Evolutionary conservation across 2,329 filamentous ascomycete species (phyloP).

Genomic region (Aulographum hederae): DNA sequence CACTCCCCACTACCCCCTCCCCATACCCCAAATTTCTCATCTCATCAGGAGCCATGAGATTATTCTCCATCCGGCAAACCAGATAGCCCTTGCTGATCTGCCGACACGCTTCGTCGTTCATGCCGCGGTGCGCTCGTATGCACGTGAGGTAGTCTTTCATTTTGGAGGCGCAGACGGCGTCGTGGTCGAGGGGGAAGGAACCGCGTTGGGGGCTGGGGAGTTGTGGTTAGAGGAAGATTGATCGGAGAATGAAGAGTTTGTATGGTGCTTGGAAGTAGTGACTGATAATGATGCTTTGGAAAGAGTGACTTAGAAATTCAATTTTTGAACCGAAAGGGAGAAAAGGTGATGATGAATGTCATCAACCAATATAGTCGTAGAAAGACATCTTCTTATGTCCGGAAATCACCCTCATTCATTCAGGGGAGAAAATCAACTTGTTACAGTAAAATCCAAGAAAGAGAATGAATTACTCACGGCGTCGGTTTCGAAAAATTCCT

Average conservation of each 20-base stretch:
- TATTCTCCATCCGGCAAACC: conserved; percentile 87
- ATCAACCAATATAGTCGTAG: too few species aligned
- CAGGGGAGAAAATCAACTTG: too few species aligned
- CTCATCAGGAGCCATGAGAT: conserved; percentile 89
- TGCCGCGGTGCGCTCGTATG: conserved; percentile 65
- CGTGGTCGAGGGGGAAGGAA: conserved; percentile 91
- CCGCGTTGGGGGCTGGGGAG: conserved; percentile 82
- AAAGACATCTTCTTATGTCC: too few species aligned
- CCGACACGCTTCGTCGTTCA: conserved; percentile 76
- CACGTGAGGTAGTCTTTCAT: conserved; percentile 77
- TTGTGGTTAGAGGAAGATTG: conserved; percentile 21
- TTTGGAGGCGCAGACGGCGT: conserved; percentile 71
- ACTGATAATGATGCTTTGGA: conserved; percentile 1
- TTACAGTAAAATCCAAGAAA: too few species aligned
- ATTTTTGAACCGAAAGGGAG: too few species aligned
- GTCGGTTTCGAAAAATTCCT: conserved; percentile 47
- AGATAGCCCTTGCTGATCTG: conserved; percentile 76
- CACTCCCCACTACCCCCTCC: too few species aligned
- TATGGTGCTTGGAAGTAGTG: too few species aligned
- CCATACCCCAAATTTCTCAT: conserved; percentile 84
- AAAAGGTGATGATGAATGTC: too few species aligned
- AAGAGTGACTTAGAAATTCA: conserved; percentile 1
- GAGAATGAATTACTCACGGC: conserved; percentile 43
- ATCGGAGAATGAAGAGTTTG: too few species aligned
- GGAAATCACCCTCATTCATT: too few species aligned